Evolutionary conservation across 306 rosid species (phyloP), one percentile per base, ranked within the genome.

Genomic region (Vigna radiata): DNA sequence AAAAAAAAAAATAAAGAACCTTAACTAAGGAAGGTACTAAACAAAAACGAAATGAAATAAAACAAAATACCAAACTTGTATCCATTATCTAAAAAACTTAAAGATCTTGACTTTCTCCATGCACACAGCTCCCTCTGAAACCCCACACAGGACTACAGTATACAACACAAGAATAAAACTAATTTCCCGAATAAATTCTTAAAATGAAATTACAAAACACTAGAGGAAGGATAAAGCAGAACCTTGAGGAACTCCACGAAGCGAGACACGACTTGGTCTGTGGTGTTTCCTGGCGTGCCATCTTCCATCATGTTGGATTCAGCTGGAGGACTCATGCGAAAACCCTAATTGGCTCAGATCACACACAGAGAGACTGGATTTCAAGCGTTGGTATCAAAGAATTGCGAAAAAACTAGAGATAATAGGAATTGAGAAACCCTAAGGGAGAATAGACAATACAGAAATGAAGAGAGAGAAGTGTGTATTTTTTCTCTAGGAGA

Each of bases 181-280:
- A 56, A 74, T 8, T 46, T 44, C 47, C 44, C n/a, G 2, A 31
- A 7, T 7, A 36, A 36, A 6, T 1, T 6, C 41, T 43, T 0
- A 5, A 12, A 58, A 18, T 44, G 12, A 44, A 80, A 67, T 19
- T 3, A 8, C 4, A 27, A 23, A 66, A 31, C 6, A 14, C 18
- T 6, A 56, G 75, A 70, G 1, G 31, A 15, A 43, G 50, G 23
- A 13, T 2, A 77, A 36, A 6, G 0, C 19, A 31, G 15, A 62
- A 94, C 98, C 98, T 94, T 88, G 85, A 93, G 89, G 48, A 90
- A 84, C 44, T 84, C 84, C 3, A 77, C 43, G 80, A 93, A 91
- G 68, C 97, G 84, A 78, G 88, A 68, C n/a, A 65, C 81, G 6
- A 79, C 69, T 12, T 85, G 85, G 76, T 86, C 93, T 3, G 39